Base-by-base conservation (phyloP, 179 eudicot species). In the Carnegiea gigantea region DNA sequence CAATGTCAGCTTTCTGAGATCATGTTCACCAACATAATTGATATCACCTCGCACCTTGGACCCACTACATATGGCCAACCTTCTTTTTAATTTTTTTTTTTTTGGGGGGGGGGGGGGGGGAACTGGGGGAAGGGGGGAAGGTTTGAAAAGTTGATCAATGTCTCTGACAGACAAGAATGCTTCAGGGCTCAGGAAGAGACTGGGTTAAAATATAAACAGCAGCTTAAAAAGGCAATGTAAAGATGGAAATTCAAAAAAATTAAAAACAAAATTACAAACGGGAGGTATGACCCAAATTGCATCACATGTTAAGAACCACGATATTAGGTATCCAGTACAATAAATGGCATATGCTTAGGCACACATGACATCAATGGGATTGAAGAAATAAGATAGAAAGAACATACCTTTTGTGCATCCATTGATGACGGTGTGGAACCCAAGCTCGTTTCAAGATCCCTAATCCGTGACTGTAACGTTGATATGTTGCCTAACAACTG, bases 391-490 rank as follows among this genome's bases (percentile, higher is more conserved):
- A 18, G n/a, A 46, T 17, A 14, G n/a, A 36, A 70, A 30, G 46
- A 70, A 17, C 51, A 70, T 53, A 93, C 97, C 87, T 79, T 80
- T 75, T 82, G 76, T 60, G 21, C 84, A 54, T 67, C 88, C 23
- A 82, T 71, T 21, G 88, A 86, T 73, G 86, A 74, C 57, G n/a
- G 59, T 67, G 86, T 77, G 78, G 90, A 73, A 28, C 80, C 77
- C 83, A 86, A 82, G 68, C 77, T 88, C 72, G 76, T 87, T 82
- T 92, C 95, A 59, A 92, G 88, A 78, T 88, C 89, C 82, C 86
- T 88, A 73, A 90, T 88, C 83, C 84, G 91, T 70, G 86, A 84
- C 80, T 91, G 90, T 79, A 91, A 85, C 77, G 48, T 83, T 43
- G 93, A 88, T 73, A 90, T 75, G 48, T 57, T 87, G 82, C 87